Evolutionary conservation across 2,329 filamentous ascomycete genomes (phyloP).

Genomic region (Alternaria arborescens): DNA sequence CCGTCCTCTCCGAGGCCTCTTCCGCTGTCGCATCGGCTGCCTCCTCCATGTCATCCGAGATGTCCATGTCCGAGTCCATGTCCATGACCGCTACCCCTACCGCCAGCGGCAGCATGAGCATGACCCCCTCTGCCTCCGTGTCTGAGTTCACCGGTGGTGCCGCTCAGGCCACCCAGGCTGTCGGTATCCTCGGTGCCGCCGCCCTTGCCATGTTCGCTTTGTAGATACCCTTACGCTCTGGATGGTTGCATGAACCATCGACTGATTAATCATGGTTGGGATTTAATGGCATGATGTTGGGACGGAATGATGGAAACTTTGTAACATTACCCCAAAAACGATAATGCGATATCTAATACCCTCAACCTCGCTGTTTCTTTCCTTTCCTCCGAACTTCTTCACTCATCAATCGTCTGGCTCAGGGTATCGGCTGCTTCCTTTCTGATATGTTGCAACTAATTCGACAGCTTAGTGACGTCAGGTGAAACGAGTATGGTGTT

Average conservation of each 20-base stretch:
- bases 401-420: no score
- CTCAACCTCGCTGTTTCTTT: not conserved
- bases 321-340: not conserved
- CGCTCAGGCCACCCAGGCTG: constrained; percentile 44
- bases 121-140: constrained; percentile 16
- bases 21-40: constrained; percentile 18
- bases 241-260: not conserved
- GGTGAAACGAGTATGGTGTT: no score
- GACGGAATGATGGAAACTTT: not conserved
- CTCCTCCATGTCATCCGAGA: constrained; percentile 12
- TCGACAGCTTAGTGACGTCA: no score
- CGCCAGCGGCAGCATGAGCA: constrained; percentile 1
- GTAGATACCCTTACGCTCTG: constrained; percentile 30
- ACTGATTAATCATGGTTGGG: not conserved
- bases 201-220: constrained; percentile 48
- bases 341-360: not conserved
- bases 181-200: constrained; percentile 46
- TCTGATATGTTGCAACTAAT: no score
- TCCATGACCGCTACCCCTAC: constrained; percentile 20
- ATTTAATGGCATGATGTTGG: constrained; percentile 4
- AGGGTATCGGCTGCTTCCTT: no score
- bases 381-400: no score
- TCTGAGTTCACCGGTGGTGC: constrained; percentile 48
- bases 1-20: constrained; percentile 19
- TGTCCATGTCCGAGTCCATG: constrained; percentile 15